Evolutionary conservation across 331 rosid species (phyloP).

Genomic region (Malus hybrid): DNA sequence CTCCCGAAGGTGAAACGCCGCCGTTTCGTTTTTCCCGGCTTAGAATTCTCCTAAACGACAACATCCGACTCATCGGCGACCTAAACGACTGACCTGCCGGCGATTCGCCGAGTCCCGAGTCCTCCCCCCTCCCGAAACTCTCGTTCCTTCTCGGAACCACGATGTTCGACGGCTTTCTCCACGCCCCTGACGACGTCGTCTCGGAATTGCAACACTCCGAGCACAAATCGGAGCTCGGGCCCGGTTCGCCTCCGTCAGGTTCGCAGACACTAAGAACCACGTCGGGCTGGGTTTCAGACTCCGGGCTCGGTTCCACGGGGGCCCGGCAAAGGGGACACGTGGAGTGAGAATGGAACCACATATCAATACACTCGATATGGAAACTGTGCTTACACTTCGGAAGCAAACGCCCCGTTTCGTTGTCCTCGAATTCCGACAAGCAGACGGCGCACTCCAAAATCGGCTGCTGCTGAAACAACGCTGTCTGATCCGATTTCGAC

Average conservation of each 20-base stretch:
- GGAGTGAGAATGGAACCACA: constrained; percentile 79
- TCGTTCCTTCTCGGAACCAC: constrained; percentile 43
- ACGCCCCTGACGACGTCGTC: constrained; percentile 30
- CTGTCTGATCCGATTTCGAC: constrained; percentile 14
- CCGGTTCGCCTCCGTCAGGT: constrained; percentile 12
- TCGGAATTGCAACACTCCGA: constrained; percentile 18
- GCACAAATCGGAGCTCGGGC: constrained; percentile 30
- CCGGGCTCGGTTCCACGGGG: constrained; percentile 34
- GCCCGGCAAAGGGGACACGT: constrained; percentile 78
- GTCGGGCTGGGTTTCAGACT: background rate
- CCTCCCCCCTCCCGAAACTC: constrained; percentile 30
- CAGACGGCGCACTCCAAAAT: constrained; percentile 72
- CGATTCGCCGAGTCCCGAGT: constrained; percentile 21
- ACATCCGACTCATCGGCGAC: constrained; percentile 60
- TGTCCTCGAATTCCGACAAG: constrained; percentile 60
- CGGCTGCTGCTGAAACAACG: background rate
- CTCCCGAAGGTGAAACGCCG: constrained; percentile 33
- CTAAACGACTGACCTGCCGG: constrained; percentile 38
- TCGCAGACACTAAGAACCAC: constrained; percentile 12
- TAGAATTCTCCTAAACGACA: constrained; percentile 58
- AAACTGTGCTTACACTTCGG: constrained; percentile 68
- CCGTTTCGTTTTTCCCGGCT: constrained; percentile 43
- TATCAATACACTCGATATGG: constrained; percentile 75
- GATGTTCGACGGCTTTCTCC: constrained; percentile 33
- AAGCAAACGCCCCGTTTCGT: constrained; percentile 56